Evolutionary conservation across 2,329 filamentous ascomycete species (phyloP).

Genomic region (Amauroascus niger): DNA sequence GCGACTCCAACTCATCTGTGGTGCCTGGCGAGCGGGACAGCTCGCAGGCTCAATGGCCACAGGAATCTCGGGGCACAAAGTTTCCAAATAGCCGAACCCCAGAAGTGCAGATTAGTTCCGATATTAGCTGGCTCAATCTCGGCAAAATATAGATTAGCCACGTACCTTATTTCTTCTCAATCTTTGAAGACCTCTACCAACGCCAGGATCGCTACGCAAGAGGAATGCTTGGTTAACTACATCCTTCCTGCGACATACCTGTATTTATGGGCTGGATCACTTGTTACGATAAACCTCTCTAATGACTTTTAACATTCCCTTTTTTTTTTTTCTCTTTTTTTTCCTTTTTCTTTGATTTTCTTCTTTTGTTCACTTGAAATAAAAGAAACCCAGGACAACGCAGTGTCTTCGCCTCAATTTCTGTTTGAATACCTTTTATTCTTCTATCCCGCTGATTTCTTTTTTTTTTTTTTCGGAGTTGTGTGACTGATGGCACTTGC

Average conservation of each 20-base stretch:
- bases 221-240: too few relatives aligned
- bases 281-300: too few relatives aligned
- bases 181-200: too few relatives aligned
- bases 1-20: slow-evolving; percentile 18
- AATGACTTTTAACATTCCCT: too few relatives aligned
- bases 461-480: neutral
- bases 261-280: too few relatives aligned
- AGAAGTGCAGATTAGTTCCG: slow-evolving; percentile 26
- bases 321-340: too few relatives aligned
- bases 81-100: neutral
- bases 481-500: neutral
- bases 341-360: too few relatives aligned
- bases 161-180: neutral
- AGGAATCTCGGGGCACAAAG: neutral
- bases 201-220: too few relatives aligned
- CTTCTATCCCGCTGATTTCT: neutral
- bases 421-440: neutral
- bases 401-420: neutral
- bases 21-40: slow-evolving; percentile 14
- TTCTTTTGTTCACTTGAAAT: too few relatives aligned
- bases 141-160: slow-evolving; percentile 10
- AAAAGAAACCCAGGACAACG: too few relatives aligned
- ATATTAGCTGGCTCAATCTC: slow-evolving; percentile 39
- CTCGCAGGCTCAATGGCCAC: slow-evolving; percentile 17
- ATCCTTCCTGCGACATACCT: too few relatives aligned